Evolutionary conservation across 2,329 filamentous ascomycete species (phyloP), one percentile per base, ranked within the genome.

Genomic region (Paecilomyces sp.): DNA sequence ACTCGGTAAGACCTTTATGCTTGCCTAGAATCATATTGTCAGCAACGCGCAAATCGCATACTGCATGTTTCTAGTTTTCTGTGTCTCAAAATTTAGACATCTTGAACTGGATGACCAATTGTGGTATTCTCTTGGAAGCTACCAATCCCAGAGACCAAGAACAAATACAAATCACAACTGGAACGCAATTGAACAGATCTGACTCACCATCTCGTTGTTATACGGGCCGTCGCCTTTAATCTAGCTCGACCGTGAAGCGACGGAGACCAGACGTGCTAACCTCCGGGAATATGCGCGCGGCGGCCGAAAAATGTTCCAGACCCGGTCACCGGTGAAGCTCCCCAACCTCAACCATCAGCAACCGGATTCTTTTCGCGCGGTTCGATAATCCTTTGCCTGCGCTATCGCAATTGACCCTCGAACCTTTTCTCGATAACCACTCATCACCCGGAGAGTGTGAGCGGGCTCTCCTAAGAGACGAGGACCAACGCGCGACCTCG

Each of bases 251-350:
- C 51, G 24, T 30, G 24, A 30, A 25, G 51, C 51, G 51, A 53
- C 51, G 51, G 31, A 12, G 41, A 53, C 22, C 57, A 58, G 51
- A 53, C 50, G 9, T 57, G 31, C 56, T 22, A 25, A 24, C 51
- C 51, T 47, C 41, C 41, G 41, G 52, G 52, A 12, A 31, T 54
- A 54, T 54, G 52, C 54, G 28, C 28, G 15, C 28, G 28, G 66
- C 72, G 72, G 72, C 71, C 71, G 69, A 74, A 74, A 74, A 74
- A 74, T 73, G 64, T 74, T 74, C 73, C 72, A 64, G 68, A 68
- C 70, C 70, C 67, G 71, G 70, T 66, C 63, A 66, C 71, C 72
- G 72, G 72, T 72, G 71, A 74, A 71, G 69, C 68, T 72, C 70
- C 67, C 69, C 71, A 71, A 69, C 66, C 70, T 74, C 31, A 25